A percentile compares a stretch with the other conserved stretches of the same genome.
These are phyloP conservation scores for Lecanicillium sp. DNA, from an alignment of 2,329 filamentous ascomycete species.

Conservation along the genomic window DNA sequence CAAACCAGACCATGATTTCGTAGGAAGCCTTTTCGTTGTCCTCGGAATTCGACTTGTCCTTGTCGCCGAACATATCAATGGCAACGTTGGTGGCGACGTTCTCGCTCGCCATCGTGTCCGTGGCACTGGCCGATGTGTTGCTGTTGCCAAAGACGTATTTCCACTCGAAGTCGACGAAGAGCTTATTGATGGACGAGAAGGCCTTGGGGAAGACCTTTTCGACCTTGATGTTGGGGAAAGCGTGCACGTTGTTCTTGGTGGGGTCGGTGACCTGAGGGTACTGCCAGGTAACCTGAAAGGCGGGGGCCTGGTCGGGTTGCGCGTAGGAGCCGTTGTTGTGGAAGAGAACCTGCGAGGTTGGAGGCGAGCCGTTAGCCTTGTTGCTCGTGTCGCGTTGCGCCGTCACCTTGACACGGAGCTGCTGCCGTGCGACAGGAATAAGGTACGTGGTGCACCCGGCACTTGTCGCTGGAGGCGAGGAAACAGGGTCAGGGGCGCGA, in stretches of 20 bases:
- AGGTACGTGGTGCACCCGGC: too few species aligned
- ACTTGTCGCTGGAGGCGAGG: too few species aligned
- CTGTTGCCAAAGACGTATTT: conserved; percentile 41
- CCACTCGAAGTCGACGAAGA: conserved; percentile 44
- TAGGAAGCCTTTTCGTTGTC: conserved; percentile 37
- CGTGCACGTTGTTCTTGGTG: conserved; percentile 42
- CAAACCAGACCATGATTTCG: conserved; percentile 56
- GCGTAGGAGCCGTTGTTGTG: conserved; percentile 46
- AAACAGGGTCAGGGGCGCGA: neutral
- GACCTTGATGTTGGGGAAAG: conserved; percentile 48
- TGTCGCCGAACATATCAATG: conserved; percentile 53
- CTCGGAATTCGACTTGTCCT: conserved; percentile 32
- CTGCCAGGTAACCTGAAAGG: conserved; percentile 48
- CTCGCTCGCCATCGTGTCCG: conserved; percentile 28
- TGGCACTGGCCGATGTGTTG: conserved; percentile 25
- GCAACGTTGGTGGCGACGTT: conserved; percentile 49
- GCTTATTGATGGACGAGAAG: conserved; percentile 31
- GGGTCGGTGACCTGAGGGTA: conserved; percentile 34
- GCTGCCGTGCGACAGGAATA: neutral
- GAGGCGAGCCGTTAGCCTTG: conserved; percentile 12
- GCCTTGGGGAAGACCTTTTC: conserved; percentile 38
- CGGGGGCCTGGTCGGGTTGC: conserved; percentile 39
- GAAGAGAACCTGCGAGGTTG: conserved; percentile 36
- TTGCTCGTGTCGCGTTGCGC: too few species aligned
- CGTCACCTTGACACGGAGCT: conserved; percentile 5